These are phyloP conservation scores for Blastomyces parvus DNA, from an alignment of 2,329 filamentous ascomycete species.

Conservation along the genomic window DNA sequence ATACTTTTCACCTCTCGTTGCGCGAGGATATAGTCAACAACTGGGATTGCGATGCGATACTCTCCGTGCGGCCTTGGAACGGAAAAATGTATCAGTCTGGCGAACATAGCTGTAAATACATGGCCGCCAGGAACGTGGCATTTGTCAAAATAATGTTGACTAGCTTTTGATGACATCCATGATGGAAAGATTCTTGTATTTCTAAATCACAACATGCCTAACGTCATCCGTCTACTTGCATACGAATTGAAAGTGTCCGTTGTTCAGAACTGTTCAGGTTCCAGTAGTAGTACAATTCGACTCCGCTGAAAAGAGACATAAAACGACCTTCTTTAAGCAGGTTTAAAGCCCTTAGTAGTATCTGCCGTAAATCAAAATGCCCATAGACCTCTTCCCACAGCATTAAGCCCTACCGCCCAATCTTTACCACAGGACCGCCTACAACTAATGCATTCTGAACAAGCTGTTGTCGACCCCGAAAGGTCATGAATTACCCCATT, in stretches of 20 bases:
- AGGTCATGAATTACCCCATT: not conserved
- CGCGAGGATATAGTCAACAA: slow-evolving; percentile 21
- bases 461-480: not conserved
- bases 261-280: not conserved
- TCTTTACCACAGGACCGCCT: no score
- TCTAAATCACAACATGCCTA: not conserved
- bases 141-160: not conserved
- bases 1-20: slow-evolving; percentile 4
- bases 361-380: not conserved
- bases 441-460: no score
- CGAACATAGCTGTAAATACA: slow-evolving; percentile 1
- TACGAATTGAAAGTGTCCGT: not conserved
- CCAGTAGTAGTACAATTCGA: not conserved
- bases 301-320: no score
- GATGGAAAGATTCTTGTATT: not conserved
- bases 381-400: not conserved
- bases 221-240: not conserved
- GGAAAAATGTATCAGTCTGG: not conserved
- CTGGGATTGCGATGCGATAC: slow-evolving; percentile 13
- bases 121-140: no score
- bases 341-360: not conserved
- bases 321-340: no score
- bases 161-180: not conserved
- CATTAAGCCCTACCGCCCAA: not conserved
- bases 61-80: not conserved